Percentiles rank a stretch among this genome's conserved stretches.
phyloP scores from a whole-genome alignment of 495 filamentous ascomycete species.

The Aspergillus diversus region DNA sequence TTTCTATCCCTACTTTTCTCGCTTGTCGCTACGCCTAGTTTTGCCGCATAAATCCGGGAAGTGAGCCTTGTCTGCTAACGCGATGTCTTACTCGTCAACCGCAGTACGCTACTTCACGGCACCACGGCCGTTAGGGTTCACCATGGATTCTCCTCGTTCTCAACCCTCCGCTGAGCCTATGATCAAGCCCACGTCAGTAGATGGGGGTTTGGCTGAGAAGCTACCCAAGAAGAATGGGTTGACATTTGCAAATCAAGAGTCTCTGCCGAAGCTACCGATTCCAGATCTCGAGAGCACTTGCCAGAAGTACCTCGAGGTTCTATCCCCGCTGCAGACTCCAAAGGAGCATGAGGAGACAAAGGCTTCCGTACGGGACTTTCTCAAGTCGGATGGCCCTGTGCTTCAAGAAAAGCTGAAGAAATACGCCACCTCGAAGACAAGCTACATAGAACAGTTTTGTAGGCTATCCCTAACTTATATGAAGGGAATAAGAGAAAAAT shows the following conservation, averaged over 20 bases:
- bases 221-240: conserved; percentile 47
- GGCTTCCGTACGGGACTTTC: conserved; percentile 81
- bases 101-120: conserved; percentile 61
- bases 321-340: conserved; percentile 77
- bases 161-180: conserved; percentile 26
- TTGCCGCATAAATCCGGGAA: conserved; percentile 1
- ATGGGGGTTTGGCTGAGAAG: conserved; percentile 29
- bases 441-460: conserved; percentile 99
- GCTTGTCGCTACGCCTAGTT: conserved; percentile 72
- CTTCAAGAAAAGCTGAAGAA: conserved; percentile 88
- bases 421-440: conserved; percentile 91
- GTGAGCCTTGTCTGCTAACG: conserved; percentile 42
- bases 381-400: conserved; percentile 79
- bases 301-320: conserved; percentile 76
- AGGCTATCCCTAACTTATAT: conserved; percentile 40
- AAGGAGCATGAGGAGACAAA: conserved; percentile 85
- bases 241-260: conserved; percentile 88
- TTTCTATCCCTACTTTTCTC: conserved; percentile 76
- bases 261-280: conserved; percentile 89
- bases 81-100: conserved; percentile 50
- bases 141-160: conserved; percentile 37
- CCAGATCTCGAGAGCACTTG: conserved; percentile 85
- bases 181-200: conserved; percentile 24
- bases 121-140: conserved; percentile 64
- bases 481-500: neutral